Evolutionary conservation across 371 early-diverging fungal species (phyloP), one percentile per base, ranked within the genome.

Genomic region (Rhizomucor miehei): DNA sequence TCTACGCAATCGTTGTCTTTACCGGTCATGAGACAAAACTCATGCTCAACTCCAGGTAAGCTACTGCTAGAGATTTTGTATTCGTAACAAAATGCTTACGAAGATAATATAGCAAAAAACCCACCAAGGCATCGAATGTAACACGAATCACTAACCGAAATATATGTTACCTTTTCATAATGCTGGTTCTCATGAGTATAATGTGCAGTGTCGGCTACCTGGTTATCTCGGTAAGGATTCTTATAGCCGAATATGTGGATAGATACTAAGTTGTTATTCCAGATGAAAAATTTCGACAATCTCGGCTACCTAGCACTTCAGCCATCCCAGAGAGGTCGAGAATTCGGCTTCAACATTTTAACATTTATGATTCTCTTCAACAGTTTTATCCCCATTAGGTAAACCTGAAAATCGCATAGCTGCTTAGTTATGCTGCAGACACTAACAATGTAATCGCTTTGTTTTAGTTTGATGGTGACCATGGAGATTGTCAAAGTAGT

Each of bases 21-120:
- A 93, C 93, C 5, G 94, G 94, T 20, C 92, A 93, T 65, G 94
- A 93, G 44, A 87, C 92, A 5, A 93, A 93, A 60, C 71, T 93
- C 35, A 89, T 92, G 91, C 71, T 87, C 44, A 93, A 92, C 57
- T 89, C 94, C 1, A 86, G 80, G 79, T 75, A 66, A 48, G 17
- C 1, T 21, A 19, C 36, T 5, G 29, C 29, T n/a, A n/a, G n/a
- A n/a, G n/a, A n/a, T n/a, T n/a, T n/a, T n/a, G n/a, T n/a, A n/a
- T n/a, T n/a, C n/a, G n/a, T n/a, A n/a, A n/a, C n/a, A n/a, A n/a
- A 51, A 14, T 25, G n/a, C 29, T 47, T 13, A 10, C 23, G 6
- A 10, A 29, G 2, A 23, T 36, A 36, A 38, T 57, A 9, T 29
- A 73, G 77, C 49, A 77, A 77, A 52, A 77, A 73, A 47, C 77